Base-by-base conservation (phyloP, 192 early-diverging fungal species). In the Coemansia sp. region DNA sequence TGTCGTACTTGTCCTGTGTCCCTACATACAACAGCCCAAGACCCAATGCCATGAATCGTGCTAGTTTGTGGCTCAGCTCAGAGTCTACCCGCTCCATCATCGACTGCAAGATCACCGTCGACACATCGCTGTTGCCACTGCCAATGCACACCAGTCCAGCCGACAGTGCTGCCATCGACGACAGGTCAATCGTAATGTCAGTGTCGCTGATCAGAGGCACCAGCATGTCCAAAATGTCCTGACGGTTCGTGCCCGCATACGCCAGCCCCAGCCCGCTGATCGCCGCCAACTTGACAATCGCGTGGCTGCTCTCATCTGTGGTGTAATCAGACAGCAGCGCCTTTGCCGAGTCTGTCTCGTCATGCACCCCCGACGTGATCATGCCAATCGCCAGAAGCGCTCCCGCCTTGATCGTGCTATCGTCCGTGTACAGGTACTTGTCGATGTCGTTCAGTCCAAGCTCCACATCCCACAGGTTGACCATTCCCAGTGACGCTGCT, bases 401-500 rank as follows among this genome's bases (percentile, higher is more conserved):
- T 50, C 98, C 98, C 21, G 95, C 92, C 85, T 90, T 94, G 84
- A 99, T 91, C 58, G 94, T 91, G 66, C 95, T 93, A 31, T 87
- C 85, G 41, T 62, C 58, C 27, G 61, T 92, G 78, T 97, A 93
- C 75, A 95, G 85, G 79, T 96, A 98, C 81, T 95, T 94, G 86
- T 98, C 97, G 59, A 99, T 92, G 66, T 94, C 87, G 66, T 89
- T 91, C 46, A 99, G 84, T 32, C 95, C 96, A 42, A 85, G 85
- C 62, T 96, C 94, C 5, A 96, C 90, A 75, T 98, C 94, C 98
- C 98, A 99, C 65, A 99, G 81, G 68, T 93, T 81, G 66, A 99
- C 93, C 76, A 90, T 80, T 27, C 98, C 98, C 53, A 98, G 72
- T 1, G 98, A 99, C 14, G 98, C 98, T 19, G 94, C 87, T 8